Percentiles rank a stretch among this genome's conserved stretches.
Conservation (phyloP, 352 stramenopile genomes). For the Chrysophaeum taylorii region DNA sequence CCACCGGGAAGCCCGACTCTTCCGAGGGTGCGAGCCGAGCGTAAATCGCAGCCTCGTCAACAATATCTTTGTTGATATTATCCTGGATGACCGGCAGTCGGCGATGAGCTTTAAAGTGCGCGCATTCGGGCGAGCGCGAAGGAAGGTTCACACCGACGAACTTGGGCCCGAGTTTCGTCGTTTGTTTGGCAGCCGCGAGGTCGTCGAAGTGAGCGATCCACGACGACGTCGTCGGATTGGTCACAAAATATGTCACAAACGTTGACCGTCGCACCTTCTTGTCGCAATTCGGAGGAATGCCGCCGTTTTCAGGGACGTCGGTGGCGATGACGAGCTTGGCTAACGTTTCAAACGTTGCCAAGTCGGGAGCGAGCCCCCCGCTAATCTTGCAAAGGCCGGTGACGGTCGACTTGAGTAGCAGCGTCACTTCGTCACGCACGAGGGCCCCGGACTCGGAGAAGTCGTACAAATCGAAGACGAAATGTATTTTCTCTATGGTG, state of each 20-base stretch:
- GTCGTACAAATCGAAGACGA: slow-evolving; percentile 77
- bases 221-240: slow-evolving; percentile 24
- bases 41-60: no score
- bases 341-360: not conserved
- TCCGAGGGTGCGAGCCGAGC: slow-evolving; percentile 3
- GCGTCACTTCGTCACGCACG: slow-evolving; percentile 69
- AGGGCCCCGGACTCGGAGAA: slow-evolving; percentile 74
- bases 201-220: slow-evolving; percentile 33
- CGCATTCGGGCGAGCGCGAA: not conserved
- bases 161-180: not conserved
- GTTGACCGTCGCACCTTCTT: no score
- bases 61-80: no score
- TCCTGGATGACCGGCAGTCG: no score
- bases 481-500: slow-evolving; percentile 60
- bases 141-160: no score
- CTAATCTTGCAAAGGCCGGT: slow-evolving; percentile 29
- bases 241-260: slow-evolving; percentile 22
- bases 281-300: no score
- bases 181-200: not conserved
- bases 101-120: no score
- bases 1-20: no score
- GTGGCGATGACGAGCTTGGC: not conserved
- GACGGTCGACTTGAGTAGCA: slow-evolving; percentile 48
- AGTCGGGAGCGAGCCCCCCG: no score
- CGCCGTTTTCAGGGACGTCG: not conserved